Percentiles rank a stretch among this genome's conserved stretches.
Evolutionary conservation across 768 basidiomycete genomes (phyloP).

Genomic region (Leucogyrophana mollusca): DNA sequence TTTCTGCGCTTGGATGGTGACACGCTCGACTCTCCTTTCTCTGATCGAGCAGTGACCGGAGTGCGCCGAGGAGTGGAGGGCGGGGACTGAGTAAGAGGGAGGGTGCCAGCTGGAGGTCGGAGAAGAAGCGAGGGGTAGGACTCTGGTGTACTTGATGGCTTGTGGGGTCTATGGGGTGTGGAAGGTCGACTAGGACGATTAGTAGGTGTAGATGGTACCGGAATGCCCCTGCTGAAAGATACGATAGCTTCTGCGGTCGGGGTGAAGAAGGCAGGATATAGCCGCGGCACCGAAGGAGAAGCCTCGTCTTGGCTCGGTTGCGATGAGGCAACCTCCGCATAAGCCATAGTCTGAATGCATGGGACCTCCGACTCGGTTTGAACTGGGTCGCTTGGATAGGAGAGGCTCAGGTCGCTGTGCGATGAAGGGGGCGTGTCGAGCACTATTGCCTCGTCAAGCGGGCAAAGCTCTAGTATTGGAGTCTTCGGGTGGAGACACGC

Average conservation of each 20-base stretch:
- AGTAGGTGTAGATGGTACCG: slow-evolving; percentile 28
- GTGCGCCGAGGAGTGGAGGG: slow-evolving; percentile 35
- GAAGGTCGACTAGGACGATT: slow-evolving; percentile 19
- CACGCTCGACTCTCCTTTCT: slow-evolving; percentile 14
- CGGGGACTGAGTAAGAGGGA: slow-evolving; percentile 21
- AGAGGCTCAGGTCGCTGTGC: not conserved
- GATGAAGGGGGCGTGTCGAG: not conserved
- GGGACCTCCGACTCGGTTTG: too few relatives aligned
- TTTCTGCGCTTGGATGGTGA: slow-evolving; percentile 40
- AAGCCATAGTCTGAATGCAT: not conserved
- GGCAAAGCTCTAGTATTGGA: too few relatives aligned
- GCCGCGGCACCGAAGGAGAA: slow-evolving; percentile 9
- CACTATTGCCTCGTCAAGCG: not conserved
- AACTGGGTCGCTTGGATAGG: too few relatives aligned
- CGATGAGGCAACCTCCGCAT: slow-evolving; percentile 5
- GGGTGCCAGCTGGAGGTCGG: slow-evolving; percentile 22
- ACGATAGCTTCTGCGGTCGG: not conserved
- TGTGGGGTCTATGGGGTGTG: slow-evolving; percentile 39
- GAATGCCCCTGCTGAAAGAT: too few relatives aligned
- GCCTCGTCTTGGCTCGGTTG: slow-evolving; percentile 3
- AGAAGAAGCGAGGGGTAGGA: slow-evolving; percentile 30
- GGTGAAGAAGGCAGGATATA: slow-evolving; percentile 8
- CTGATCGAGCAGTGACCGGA: slow-evolving; percentile 6
- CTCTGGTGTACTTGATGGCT: slow-evolving; percentile 28
- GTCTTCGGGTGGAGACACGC: slow-evolving; percentile 26